phyloP scores from a whole-genome alignment of 2,329 filamentous ascomycete genomes.

The Macrophomina pseudophaseolina region DNA sequence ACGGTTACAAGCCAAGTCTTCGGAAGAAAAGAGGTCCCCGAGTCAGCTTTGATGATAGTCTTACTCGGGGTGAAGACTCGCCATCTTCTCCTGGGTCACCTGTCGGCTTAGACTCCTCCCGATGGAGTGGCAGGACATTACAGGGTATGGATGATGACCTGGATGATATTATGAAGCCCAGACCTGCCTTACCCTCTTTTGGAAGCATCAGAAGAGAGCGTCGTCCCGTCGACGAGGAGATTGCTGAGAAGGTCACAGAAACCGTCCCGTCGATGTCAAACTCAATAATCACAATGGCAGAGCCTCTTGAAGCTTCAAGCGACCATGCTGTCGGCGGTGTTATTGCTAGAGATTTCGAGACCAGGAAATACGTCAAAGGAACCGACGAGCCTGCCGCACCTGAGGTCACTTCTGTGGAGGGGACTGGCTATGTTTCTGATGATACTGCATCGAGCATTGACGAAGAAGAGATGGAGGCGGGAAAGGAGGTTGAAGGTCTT shows the following conservation, averaged over 20 bases:
- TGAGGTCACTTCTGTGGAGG: slow-evolving; percentile 72
- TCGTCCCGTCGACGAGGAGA: slow-evolving; percentile 50
- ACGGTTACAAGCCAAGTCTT: slow-evolving; percentile 30
- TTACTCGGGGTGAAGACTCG: slow-evolving; percentile 52
- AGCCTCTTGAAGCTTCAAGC: slow-evolving; percentile 58
- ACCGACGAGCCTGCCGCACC: slow-evolving; percentile 70
- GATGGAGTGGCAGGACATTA: slow-evolving; percentile 48
- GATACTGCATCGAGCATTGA: slow-evolving; percentile 10
- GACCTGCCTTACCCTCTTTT: slow-evolving; percentile 74
- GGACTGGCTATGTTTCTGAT: slow-evolving; percentile 65
- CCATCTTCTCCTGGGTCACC: slow-evolving; percentile 17
- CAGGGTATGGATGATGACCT: slow-evolving; percentile 64
- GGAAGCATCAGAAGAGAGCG: slow-evolving; percentile 71
- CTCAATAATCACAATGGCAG: slow-evolving; percentile 41
- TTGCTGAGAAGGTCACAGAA: slow-evolving; percentile 59
- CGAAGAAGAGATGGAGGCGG: background rate
- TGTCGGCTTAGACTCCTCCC: slow-evolving; percentile 40
- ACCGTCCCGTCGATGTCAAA: slow-evolving; percentile 46
- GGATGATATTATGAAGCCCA: slow-evolving; percentile 71
- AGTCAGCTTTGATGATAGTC: slow-evolving; percentile 69
- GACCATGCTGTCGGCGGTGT: slow-evolving; percentile 65
- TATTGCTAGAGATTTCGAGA: slow-evolving; percentile 59
- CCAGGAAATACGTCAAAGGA: slow-evolving; percentile 35
- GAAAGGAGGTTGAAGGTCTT: background rate
- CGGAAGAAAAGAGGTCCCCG: slow-evolving; percentile 69